Conservation (phyloP, 2,329 filamentous ascomycete genomes). For the Penicillium sp. region DNA sequence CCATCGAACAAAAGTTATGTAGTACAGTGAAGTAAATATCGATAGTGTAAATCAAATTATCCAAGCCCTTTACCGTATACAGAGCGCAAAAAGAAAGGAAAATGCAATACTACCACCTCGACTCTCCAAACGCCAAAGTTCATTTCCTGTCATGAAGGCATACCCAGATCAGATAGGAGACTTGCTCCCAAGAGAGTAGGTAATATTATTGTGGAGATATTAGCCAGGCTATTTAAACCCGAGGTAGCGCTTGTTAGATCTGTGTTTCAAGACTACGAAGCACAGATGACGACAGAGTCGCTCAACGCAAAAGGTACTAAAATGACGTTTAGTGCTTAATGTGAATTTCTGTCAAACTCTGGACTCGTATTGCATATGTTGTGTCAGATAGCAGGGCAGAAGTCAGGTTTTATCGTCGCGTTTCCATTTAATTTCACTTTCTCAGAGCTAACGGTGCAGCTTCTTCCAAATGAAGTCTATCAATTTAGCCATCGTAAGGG, state of each 20-base stretch:
- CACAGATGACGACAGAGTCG: background rate
- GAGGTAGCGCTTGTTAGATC: background rate
- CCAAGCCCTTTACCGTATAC: background rate
- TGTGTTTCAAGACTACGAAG: background rate
- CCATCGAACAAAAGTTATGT: background rate
- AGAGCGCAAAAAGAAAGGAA: background rate
- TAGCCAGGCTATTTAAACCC: background rate
- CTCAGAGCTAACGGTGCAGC: no score
- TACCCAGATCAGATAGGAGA: no score
- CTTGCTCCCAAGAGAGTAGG: background rate
- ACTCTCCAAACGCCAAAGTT: background rate
- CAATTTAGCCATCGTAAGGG: no score
- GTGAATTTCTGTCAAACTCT: background rate
- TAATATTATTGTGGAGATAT: background rate
- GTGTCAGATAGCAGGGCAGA: background rate
- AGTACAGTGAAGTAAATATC: background rate
- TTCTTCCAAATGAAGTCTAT: no score
- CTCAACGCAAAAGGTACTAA: no score
- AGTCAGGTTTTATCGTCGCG: background rate
- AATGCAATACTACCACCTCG: background rate
- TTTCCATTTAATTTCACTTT: background rate
- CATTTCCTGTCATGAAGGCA: background rate
- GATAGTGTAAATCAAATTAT: no score
- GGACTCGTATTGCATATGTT: background rate
- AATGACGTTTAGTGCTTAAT: background rate